Base-by-base conservation (phyloP, 306 rosid species). In the Gastrolobium villosum region DNA sequence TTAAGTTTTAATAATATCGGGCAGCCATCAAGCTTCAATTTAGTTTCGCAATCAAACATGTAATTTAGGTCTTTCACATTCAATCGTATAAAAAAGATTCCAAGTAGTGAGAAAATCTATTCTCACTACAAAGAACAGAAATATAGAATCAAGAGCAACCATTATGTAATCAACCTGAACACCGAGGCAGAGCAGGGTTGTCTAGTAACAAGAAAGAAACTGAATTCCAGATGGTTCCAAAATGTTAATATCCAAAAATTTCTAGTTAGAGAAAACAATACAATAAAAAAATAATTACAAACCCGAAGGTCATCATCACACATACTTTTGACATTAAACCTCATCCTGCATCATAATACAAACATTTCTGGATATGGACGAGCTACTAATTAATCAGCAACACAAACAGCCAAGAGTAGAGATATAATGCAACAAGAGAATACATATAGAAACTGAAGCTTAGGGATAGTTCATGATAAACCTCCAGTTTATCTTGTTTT, bases 31-130 rank as follows among this genome's bases (percentile, higher is more conserved):
- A 37, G 31, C 13, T 65, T 65, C 31, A 30, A 55, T 43, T 34
- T 46, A 65, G 35, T 53, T 77, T 44, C 80, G 45, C n/a, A 43
- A 46, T 55, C 57, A 64, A 54, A 55, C 30, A 32, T 77, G 35
- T 60, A 37, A 5, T 30, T 31, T 60, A 61, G 50, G 61, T 11
- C 65, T 67, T 76, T 63, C 55, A 4, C 40, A 34, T 20, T 40
- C 28, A 46, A 41, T 5, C 9, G 26, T 20, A 30, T 61, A 53
- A 69, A 36, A 46, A n/a, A 5, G 31, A 65, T 26, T 70, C 32
- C 70, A 35, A 53, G 34, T 3, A 45, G 43, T 76, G 40, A 44
- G 13, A 44, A 70, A 57, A 36, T 54, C 48, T 39, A 63, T 20
- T 34, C 35, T 63, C 55, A 63, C 26, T 20, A 20, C 26, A 20